Evolutionary conservation across 225 moss, liverwort and hornwort genomes (phyloP).

Genomic region (Straminergon stramineum): DNA sequence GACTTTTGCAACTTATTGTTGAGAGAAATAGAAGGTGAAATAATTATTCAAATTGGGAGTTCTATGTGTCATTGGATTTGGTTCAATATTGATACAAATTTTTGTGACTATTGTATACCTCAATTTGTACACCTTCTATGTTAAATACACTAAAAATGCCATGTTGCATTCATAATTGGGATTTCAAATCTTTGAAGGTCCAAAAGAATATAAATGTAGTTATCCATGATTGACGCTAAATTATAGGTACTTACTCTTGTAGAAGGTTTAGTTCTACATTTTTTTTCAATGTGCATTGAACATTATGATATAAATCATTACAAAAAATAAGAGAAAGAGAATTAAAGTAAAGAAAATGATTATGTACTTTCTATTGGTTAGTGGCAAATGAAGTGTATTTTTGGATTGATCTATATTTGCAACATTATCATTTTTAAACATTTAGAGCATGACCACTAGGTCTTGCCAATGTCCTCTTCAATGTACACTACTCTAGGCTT

Average conservation of each 20-base stretch:
- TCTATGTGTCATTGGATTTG: rapidly evolving
- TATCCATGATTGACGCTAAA: not conserved
- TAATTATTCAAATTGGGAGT: not conserved
- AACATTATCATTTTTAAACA: not conserved
- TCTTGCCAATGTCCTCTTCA: too few species aligned
- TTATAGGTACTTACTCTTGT: not conserved
- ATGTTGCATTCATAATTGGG: rapidly evolving
- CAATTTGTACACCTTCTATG: not conserved
- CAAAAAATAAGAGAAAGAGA: too few species aligned
- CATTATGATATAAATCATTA: not conserved
- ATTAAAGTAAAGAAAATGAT: not conserved
- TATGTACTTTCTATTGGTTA: not conserved
- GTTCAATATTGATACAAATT: rapidly evolving
- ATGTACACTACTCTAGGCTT: too few species aligned
- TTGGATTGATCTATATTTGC: not conserved
- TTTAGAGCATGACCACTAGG: too few species aligned
- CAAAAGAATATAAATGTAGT: not conserved
- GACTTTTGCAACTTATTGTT: not conserved
- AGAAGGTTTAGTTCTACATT: not conserved
- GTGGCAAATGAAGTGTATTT: not conserved
- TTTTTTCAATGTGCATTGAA: not conserved
- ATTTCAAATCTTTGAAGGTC: not conserved
- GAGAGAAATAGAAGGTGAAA: not conserved
- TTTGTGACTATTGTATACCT: not conserved
- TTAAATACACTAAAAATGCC: not conserved